Evolutionary conservation across 371 early-diverging fungal species (phyloP).

Genomic region (Capniomyces stellatus): DNA sequence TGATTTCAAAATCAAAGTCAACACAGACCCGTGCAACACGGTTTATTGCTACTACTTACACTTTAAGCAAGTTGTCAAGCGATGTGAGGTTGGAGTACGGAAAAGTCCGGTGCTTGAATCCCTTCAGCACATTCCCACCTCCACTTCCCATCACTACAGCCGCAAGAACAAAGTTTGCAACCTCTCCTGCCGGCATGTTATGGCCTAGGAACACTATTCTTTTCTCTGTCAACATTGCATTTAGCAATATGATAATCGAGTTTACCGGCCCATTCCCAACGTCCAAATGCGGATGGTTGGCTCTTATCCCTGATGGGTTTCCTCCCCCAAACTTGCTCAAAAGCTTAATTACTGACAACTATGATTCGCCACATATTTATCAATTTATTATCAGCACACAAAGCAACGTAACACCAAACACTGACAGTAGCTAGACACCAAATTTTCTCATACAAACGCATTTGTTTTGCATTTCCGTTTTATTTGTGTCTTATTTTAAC

Average conservation of each 20-base stretch:
- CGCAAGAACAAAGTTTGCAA: slow-evolving; percentile 82
- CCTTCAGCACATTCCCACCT: slow-evolving; percentile 64
- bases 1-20: too few species aligned
- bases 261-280: slow-evolving; percentile 59
- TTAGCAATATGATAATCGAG: slow-evolving; percentile 66
- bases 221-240: slow-evolving; percentile 77
- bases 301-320: slow-evolving; percentile 5
- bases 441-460: too few species aligned
- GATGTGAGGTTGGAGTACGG: slow-evolving; percentile 76
- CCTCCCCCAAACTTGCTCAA: slow-evolving; percentile 21
- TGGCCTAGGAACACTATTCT: slow-evolving; percentile 87
- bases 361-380: too few species aligned
- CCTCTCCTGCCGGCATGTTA: slow-evolving; percentile 75
- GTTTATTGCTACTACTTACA: too few species aligned
- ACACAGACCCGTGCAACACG: too few species aligned
- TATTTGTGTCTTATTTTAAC: too few species aligned
- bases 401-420: too few species aligned
- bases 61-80: slow-evolving; percentile 62
- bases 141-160: slow-evolving; percentile 79
- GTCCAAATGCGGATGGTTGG: slow-evolving; percentile 69
- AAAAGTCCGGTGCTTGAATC: slow-evolving; percentile 77
- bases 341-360: slow-evolving; percentile 12
- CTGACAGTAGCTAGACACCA: too few species aligned
- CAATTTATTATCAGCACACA: too few species aligned
- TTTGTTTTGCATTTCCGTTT: too few species aligned